Evolutionary conservation across 345 rosid species (phyloP), one percentile per base, ranked within the genome.

Genomic region (Populus davidiana): DNA sequence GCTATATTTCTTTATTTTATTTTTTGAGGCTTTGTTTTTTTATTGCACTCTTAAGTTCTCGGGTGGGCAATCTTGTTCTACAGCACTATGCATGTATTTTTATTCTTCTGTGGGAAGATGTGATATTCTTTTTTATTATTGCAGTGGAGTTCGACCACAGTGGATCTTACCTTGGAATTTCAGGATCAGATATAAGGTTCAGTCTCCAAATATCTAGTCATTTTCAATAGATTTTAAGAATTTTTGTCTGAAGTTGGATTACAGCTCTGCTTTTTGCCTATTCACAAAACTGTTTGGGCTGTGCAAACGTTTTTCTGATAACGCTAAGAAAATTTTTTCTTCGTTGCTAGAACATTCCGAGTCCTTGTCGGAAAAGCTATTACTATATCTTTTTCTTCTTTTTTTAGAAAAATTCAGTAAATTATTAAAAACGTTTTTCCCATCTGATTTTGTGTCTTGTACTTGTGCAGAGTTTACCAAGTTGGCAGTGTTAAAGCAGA

Each of bases 101-200:
- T 52, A 1, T 12, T 75, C 16, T 13, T 70, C 27, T 17, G n/a
- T 5, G 38, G 44, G 23, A 38, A 67, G 39, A 18, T 67, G 13
- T 76, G 41, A 64, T 25, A 17, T 56, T 36, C 76, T 23, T 31
- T 71, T 75, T 36, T 16, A 14, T 69, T 73, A 54, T 85, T 87
- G 88, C 93, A 95, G 99, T 93, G 86, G 99, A 90, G 81, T 93
- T 96, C 44, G 99, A 93, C 77, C 91, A 89, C 56, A 96, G 96
- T 76, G 99, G 99, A 81, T 84, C 80, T 73, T 96, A 92, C 86
- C 93, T 96, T 16, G 96, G 93, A 62, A 71, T 93, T 81, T 90
- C 93, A 25, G 97, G 98, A 68, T 89, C 97, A 38, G 99, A 96
- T 77, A 86, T 88, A 82, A 90, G 96, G 99, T 92, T 69, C 66